Percentiles rank a stretch among this genome's conserved stretches.
phyloP scores from a whole-genome alignment of 2,329 filamentous ascomycete species.

The Thielaviopsis populi region DNA sequence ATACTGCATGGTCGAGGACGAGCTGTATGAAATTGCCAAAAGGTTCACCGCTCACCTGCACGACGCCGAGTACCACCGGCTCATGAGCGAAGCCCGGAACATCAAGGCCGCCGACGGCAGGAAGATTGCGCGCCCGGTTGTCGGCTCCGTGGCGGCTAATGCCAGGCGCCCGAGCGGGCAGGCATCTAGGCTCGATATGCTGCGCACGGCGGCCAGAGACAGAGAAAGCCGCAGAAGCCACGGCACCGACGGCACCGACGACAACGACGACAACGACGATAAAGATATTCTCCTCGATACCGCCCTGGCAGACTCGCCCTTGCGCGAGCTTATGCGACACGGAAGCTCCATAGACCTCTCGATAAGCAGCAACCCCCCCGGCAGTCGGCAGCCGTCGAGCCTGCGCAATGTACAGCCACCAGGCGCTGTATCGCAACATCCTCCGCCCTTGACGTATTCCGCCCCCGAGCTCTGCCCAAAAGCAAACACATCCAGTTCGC shows the following conservation, averaged over 20 bases:
- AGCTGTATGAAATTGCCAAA: constrained; percentile 52
- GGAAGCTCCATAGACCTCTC: background rate
- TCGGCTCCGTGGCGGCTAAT: background rate
- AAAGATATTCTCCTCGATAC: constrained; percentile 15
- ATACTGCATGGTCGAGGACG: constrained; percentile 75
- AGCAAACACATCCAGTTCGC: background rate
- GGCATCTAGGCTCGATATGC: constrained; percentile 17
- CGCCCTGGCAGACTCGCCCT: background rate
- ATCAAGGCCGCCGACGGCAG: constrained; percentile 39
- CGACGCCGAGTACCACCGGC: constrained; percentile 57
- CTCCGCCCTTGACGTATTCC: background rate
- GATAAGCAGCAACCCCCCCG: background rate
- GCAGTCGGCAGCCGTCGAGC: background rate
- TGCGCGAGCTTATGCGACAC: background rate
- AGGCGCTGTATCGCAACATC: background rate
- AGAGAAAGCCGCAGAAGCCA: background rate
- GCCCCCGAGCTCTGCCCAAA: background rate
- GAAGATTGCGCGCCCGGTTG: constrained; percentile 37
- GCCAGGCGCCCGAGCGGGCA: constrained; percentile 26
- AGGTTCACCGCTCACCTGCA: constrained; percentile 62
- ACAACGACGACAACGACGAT: constrained; percentile 24
- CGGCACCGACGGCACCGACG: constrained; percentile 18
- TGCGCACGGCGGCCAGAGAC: background rate
- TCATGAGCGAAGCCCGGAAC: constrained; percentile 41
- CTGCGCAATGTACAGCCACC: background rate